Conservation (phyloP, 1,284 basidiomycete species). For the Moesziomyces sp. region DNA sequence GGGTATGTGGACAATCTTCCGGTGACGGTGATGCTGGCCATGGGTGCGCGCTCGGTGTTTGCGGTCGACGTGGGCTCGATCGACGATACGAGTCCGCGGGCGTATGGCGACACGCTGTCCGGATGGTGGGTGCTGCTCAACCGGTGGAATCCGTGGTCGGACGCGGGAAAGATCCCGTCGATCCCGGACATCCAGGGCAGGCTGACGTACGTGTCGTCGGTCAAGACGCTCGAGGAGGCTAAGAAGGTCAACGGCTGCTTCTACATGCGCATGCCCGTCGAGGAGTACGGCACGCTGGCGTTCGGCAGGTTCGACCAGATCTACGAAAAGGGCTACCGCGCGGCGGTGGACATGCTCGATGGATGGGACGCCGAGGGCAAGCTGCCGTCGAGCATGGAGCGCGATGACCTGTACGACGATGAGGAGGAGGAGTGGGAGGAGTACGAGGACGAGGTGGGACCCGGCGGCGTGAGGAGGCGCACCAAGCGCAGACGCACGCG, state of each 20-base stretch:
- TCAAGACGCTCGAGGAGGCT: conserved; percentile 92
- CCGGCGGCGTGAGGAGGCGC: conserved; percentile 6
- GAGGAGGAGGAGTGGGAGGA: conserved; percentile 19
- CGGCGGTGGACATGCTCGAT: conserved; percentile 78
- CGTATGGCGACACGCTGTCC: conserved; percentile 93
- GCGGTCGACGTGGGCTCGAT: conserved; percentile 94
- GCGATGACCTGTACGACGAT: conserved; percentile 19
- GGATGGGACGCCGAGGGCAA: conserved; percentile 84
- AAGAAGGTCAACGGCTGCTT: conserved; percentile 87
- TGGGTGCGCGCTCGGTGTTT: conserved; percentile 92
- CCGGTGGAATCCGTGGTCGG: conserved; percentile 75
- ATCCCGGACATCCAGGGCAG: conserved; percentile 97
- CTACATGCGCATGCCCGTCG: conserved; percentile 93
- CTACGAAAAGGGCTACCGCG: conserved; percentile 81
- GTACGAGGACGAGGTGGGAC: conserved; percentile 14
- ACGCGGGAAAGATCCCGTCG: conserved; percentile 81
- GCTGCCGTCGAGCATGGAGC: conserved; percentile 77
- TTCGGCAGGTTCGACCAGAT: conserved; percentile 73
- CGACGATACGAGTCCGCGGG: conserved; percentile 93
- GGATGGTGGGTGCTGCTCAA: conserved; percentile 97
- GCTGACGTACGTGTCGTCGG: conserved; percentile 94
- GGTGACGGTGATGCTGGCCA: conserved; percentile 89
- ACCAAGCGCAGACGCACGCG: conserved; percentile 15
- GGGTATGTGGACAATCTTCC: conserved; percentile 67
- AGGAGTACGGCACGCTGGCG: conserved; percentile 63